These are phyloP conservation scores for Haplographium delicatum DNA, from an alignment of 495 filamentous ascomycete species.

Conservation along the genomic window DNA sequence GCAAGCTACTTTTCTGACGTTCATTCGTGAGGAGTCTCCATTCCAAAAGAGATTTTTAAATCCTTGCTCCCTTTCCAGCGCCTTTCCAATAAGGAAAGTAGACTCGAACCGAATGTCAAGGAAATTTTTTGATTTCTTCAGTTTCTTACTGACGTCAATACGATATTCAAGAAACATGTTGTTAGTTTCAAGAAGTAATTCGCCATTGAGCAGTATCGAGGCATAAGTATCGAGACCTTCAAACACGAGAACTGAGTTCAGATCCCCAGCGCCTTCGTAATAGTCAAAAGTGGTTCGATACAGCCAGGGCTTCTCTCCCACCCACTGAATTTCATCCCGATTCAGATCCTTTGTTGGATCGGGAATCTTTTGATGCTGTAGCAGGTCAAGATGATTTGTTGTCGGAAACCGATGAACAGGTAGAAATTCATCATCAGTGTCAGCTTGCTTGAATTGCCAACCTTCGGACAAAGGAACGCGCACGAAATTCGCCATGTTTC, in stretches of 20 bases:
- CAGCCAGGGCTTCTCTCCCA: constrained; percentile 35
- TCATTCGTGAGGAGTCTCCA: neutral
- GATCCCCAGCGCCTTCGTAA: constrained; percentile 19
- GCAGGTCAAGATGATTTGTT: neutral
- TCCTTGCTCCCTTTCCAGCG: neutral
- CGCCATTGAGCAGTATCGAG: neutral
- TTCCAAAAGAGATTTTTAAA: neutral
- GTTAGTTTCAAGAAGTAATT: neutral
- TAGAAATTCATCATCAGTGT: constrained; percentile 4
- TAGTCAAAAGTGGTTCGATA: constrained; percentile 58
- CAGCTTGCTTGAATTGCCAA: neutral
- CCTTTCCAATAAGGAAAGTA: neutral
- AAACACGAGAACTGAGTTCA: constrained; percentile 46
- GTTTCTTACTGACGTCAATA: neutral
- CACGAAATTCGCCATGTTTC: too few species aligned
- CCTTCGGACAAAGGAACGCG: neutral
- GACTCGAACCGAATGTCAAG: neutral
- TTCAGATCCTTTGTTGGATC: neutral
- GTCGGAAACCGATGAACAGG: neutral
- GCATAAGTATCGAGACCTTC: constrained; percentile 43
- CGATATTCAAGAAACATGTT: neutral
- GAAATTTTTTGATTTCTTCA: neutral
- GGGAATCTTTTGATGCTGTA: neutral
- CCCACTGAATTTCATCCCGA: neutral
- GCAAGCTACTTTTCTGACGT: neutral